Evolutionary conservation across 768 basidiomycete species (phyloP).

Genomic region (Naganishia antarctica): DNA sequence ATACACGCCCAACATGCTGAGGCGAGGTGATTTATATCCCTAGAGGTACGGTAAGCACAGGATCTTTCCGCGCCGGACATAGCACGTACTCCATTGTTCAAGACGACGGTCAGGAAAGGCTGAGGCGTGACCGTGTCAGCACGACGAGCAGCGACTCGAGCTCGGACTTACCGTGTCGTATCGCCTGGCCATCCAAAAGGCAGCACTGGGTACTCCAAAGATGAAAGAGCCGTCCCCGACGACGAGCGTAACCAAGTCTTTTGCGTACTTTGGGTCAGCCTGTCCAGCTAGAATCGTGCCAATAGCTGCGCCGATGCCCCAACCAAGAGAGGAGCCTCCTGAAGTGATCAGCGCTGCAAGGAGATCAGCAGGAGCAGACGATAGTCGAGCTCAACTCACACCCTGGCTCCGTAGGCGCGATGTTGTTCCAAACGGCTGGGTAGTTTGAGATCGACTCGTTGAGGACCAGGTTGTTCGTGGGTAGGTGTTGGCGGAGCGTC

Average conservation of each 20-base stretch:
- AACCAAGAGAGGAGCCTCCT: slow-evolving; percentile 66
- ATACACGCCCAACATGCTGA: slow-evolving; percentile 64
- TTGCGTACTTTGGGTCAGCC: slow-evolving; percentile 33
- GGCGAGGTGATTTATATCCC: slow-evolving; percentile 57
- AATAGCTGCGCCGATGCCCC: slow-evolving; percentile 63
- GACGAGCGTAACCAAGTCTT: slow-evolving; percentile 59
- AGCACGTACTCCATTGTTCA: slow-evolving; percentile 58
- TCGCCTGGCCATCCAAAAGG: slow-evolving; percentile 67
- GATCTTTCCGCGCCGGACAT: too few relatives aligned
- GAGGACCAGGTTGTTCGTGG: slow-evolving; percentile 55
- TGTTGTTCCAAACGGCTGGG: slow-evolving; percentile 58
- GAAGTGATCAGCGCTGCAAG: slow-evolving; percentile 50
- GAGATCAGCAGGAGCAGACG: not conserved
- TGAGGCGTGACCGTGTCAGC: slow-evolving; percentile 35
- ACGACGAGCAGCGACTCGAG: not conserved
- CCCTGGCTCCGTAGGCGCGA: slow-evolving; percentile 57
- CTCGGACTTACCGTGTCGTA: slow-evolving; percentile 59
- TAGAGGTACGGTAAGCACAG: too few relatives aligned
- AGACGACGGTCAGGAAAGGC: slow-evolving; percentile 66
- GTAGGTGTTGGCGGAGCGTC: slow-evolving; percentile 53
- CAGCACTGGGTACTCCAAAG: slow-evolving; percentile 63
- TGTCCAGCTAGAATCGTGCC: slow-evolving; percentile 57
- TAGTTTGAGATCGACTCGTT: slow-evolving; percentile 65
- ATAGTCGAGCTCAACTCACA: slow-evolving; percentile 31
- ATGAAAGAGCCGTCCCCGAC: slow-evolving; percentile 69